These are phyloP conservation scores for Senna tora DNA, from an alignment of 306 rosid genomes.

Conservation along the genomic window DNA sequence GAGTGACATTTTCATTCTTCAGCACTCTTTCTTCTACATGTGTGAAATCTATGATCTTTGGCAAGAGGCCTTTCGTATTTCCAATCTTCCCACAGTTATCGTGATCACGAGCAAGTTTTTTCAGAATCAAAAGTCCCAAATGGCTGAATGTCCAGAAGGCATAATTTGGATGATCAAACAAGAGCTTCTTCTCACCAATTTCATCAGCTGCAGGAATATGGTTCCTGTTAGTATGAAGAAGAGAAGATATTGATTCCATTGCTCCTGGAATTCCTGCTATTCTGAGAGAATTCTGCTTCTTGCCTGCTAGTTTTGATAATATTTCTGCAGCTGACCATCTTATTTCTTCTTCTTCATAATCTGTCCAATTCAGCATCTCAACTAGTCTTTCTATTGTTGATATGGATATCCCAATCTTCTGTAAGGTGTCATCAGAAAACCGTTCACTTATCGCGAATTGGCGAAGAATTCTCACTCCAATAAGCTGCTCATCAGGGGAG, in stretches of 20 bases:
- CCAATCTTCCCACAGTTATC: slow-evolving; percentile 97
- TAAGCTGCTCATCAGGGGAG: slow-evolving; percentile 89
- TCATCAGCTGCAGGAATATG: slow-evolving; percentile 68
- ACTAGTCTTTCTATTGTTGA: slow-evolving; percentile 78
- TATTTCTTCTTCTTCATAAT: slow-evolving; percentile 76
- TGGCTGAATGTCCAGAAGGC: slow-evolving; percentile 82
- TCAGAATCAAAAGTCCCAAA: slow-evolving; percentile 79
- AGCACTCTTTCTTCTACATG: slow-evolving; percentile 70
- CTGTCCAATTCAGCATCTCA: slow-evolving; percentile 96
- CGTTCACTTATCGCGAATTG: slow-evolving; percentile 53
- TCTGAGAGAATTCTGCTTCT: slow-evolving; percentile 81
- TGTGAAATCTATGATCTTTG: slow-evolving; percentile 83
- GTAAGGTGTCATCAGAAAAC: slow-evolving; percentile 81
- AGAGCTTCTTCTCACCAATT: slow-evolving; percentile 66
- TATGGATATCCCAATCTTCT: slow-evolving; percentile 77
- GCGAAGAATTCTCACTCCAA: slow-evolving; percentile 75
- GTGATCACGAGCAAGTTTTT: slow-evolving; percentile 81
- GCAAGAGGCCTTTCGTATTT: slow-evolving; percentile 81
- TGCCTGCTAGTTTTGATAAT: slow-evolving; percentile 75
- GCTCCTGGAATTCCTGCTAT: slow-evolving; percentile 90
- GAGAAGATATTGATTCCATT: slow-evolving; percentile 90
- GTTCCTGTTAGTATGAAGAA: slow-evolving; percentile 68
- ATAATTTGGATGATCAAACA: slow-evolving; percentile 58
- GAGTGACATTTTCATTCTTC: slow-evolving; percentile 52
- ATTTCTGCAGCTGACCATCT: slow-evolving; percentile 84